phyloP scores from a whole-genome alignment of 148 eudicot genomes.

The Cornus controversa region DNA sequence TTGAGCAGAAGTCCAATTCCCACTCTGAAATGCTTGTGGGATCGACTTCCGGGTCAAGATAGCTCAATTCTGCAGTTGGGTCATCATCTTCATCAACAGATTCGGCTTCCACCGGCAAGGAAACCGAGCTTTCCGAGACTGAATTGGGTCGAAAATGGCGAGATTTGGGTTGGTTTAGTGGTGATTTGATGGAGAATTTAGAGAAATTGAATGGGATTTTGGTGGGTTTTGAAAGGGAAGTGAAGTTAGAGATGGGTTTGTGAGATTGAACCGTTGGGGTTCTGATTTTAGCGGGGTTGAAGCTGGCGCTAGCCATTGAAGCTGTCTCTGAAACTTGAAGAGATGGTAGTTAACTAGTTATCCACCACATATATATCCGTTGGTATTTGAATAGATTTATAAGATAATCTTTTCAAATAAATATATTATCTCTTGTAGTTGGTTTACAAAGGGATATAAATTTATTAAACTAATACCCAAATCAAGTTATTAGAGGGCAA shows the following conservation, averaged over 20 bases:
- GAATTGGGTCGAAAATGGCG: slow-evolving; percentile 28
- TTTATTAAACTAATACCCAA: no score
- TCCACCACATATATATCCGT: no score
- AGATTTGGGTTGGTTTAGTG: slow-evolving; percentile 11
- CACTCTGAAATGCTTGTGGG: slow-evolving; percentile 69
- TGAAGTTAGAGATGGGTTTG: slow-evolving; percentile 41
- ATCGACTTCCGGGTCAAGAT: slow-evolving; percentile 69
- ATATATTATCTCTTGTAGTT: no score
- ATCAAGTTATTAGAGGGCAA: no score
- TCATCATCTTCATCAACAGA: slow-evolving; percentile 47
- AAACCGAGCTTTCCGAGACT: slow-evolving; percentile 65
- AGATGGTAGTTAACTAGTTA: no score
- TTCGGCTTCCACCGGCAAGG: slow-evolving; percentile 34
- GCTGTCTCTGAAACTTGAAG: slow-evolving; percentile 1
- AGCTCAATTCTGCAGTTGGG: slow-evolving; percentile 81
- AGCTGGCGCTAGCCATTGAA: slow-evolving; percentile 76
- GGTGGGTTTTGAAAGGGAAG: slow-evolving; percentile 32
- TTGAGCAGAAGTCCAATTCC: slow-evolving; percentile 95
- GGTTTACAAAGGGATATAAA: no score
- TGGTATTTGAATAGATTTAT: no score
- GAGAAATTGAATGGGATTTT: slow-evolving; percentile 22
- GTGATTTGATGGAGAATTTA: slow-evolving; percentile 15
- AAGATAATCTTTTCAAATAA: no score
- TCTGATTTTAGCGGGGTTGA: slow-evolving; percentile 60
- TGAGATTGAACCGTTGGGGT: slow-evolving; percentile 30